Percentiles rank a stretch among this genome's conserved stretches.
Conservation (phyloP, 2,329 filamentous ascomycete genomes). For the Bertia moriformis region DNA sequence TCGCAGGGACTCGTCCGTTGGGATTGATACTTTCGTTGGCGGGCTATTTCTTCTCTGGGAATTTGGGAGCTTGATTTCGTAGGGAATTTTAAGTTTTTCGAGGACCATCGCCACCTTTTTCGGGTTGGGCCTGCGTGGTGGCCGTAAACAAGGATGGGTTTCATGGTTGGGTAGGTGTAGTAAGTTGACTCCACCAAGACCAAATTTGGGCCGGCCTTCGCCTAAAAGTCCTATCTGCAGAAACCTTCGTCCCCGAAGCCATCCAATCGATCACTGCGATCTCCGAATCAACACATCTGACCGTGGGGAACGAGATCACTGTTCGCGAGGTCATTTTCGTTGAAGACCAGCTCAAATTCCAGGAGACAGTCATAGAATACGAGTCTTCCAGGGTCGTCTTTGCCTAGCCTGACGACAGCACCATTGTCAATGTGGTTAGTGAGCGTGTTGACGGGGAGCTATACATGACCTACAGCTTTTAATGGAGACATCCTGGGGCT, state of each 20-base stretch:
- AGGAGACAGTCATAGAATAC: slow-evolving; percentile 9
- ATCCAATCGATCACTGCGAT: slow-evolving; percentile 9
- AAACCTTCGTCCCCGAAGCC: slow-evolving; percentile 12
- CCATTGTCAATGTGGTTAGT: slow-evolving; percentile 15
- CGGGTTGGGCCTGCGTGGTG: slow-evolving; percentile 11
- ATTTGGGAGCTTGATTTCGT: slow-evolving; percentile 7
- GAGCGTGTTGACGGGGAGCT: slow-evolving; percentile 15
- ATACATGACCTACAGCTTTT: slow-evolving; percentile 23
- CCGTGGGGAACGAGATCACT: slow-evolving; percentile 6
- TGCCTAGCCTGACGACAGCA: slow-evolving; percentile 9
- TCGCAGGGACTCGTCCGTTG: slow-evolving; percentile 13
- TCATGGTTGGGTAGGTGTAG: too few relatives aligned
- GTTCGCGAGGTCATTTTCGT: slow-evolving; percentile 11
- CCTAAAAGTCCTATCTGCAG: slow-evolving; percentile 10
- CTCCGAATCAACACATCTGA: slow-evolving; percentile 5
- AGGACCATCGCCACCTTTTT: slow-evolving; percentile 9
- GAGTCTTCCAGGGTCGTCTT: slow-evolving; percentile 11
- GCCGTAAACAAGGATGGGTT: too few relatives aligned
- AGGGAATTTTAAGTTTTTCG: slow-evolving; percentile 7
- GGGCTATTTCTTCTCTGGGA: background rate
- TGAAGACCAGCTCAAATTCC: slow-evolving; percentile 8
- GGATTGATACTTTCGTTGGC: background rate
- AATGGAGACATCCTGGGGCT: slow-evolving; percentile 18
- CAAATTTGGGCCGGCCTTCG: slow-evolving; percentile 19
- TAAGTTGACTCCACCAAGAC: too few relatives aligned